Evolutionary conservation across 2,329 filamentous ascomycete species (phyloP).

Genomic region (Penicillium sp.): DNA sequence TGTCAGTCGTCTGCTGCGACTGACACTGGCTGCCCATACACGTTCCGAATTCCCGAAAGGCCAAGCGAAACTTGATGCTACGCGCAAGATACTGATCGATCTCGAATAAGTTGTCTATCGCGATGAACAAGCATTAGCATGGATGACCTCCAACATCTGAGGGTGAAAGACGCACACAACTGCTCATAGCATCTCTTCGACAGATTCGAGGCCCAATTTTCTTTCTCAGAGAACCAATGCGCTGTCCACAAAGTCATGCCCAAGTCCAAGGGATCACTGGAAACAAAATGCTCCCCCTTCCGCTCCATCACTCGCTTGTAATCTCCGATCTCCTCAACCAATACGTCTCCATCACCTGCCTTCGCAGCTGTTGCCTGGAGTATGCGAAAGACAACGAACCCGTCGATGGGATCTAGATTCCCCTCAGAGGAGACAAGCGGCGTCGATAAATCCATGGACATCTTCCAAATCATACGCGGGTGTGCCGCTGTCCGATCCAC

Average conservation of each 20-base stretch:
- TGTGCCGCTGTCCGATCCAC: slow-evolving; percentile 31
- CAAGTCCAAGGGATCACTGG: slow-evolving; percentile 55
- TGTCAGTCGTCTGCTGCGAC: slow-evolving; percentile 35
- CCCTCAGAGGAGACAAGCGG: slow-evolving; percentile 54
- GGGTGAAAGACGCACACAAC: slow-evolving; percentile 30
- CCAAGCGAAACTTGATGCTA: slow-evolving; percentile 41
- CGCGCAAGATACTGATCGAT: slow-evolving; percentile 36
- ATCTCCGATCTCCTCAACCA: slow-evolving; percentile 53
- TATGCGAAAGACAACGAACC: slow-evolving; percentile 52
- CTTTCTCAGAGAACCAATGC: slow-evolving; percentile 50
- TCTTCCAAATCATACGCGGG: slow-evolving; percentile 58
- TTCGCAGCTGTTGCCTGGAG: slow-evolving; percentile 45
- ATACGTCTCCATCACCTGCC: slow-evolving; percentile 30
- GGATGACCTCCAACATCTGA: too few species aligned
- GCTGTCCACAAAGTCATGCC: slow-evolving; percentile 61
- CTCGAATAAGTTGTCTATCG: slow-evolving; percentile 38
- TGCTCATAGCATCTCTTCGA: slow-evolving; percentile 36
- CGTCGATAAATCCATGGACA: slow-evolving; percentile 50
- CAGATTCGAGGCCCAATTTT: slow-evolving; percentile 50
- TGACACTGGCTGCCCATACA: slow-evolving; percentile 50
- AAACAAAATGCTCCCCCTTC: slow-evolving; percentile 47
- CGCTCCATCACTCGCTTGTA: slow-evolving; percentile 51
- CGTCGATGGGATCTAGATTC: slow-evolving; percentile 57
- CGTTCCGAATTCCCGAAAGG: slow-evolving; percentile 58
- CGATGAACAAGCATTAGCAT: slow-evolving; percentile 4